These are phyloP conservation scores for Medicago arabica DNA, from an alignment of 306 rosid species.

Conservation along the genomic window DNA sequence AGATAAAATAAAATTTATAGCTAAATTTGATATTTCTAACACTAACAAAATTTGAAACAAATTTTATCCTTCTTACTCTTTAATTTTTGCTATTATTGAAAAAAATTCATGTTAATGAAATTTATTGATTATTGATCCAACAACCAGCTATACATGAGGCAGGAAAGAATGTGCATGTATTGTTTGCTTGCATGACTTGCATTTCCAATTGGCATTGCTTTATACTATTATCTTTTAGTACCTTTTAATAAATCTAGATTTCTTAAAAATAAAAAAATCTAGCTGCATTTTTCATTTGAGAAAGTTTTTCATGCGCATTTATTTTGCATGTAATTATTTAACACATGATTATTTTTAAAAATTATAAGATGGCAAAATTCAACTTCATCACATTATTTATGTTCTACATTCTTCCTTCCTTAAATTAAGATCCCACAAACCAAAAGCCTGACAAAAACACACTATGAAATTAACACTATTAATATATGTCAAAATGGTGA, in stretches of 20 bases:
- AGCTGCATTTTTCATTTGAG: neutral
- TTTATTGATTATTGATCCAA: too few relatives aligned
- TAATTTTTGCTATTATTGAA: too few relatives aligned
- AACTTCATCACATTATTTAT: neutral
- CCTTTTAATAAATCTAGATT: neutral
- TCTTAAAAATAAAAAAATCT: neutral
- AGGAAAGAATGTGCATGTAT: too few relatives aligned
- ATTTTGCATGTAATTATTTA: neutral
- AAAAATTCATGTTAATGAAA: too few relatives aligned
- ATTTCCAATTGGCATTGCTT: neutral
- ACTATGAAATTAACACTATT: neutral
- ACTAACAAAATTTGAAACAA: too few relatives aligned
- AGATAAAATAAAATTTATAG: neutral
- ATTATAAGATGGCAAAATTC: neutral
- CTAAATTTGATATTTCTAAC: neutral
- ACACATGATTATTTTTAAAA: neutral
- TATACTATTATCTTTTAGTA: neutral
- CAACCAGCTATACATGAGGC: too few relatives aligned
- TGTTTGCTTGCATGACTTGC: neutral
- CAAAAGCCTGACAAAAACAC: slow-evolving; percentile 1
- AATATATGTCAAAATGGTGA: neutral
- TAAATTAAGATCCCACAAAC: neutral
- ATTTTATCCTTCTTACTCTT: too few relatives aligned
- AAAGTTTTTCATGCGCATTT: neutral
- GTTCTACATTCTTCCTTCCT: neutral